Base-by-base conservation (phyloP, 257 asterid genomes). In the Salvia rosmarinus region DNA sequence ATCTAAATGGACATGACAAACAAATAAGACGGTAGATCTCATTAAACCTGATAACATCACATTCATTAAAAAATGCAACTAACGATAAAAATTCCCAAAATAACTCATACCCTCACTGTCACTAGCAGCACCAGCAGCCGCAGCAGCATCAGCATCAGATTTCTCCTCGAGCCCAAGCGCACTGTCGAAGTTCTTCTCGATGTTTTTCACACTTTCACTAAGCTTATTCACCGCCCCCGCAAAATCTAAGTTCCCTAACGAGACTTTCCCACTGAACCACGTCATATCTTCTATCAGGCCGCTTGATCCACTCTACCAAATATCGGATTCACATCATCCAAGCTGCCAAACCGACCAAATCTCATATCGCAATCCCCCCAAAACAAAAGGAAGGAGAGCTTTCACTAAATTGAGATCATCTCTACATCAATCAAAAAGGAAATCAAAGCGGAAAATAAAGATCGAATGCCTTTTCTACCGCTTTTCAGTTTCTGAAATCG, bases 111-210 rank as follows among this genome's bases (percentile, higher is more conserved):
- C 87, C 84, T 91, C 99, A 72, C 77, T 78, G 34, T 63, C 78
- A 73, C 84, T 83, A 30, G 56, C 73, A 40, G 77, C 23, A 51
- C 78, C 25, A 32, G 65, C 14, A 47, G 76, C 46, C 39, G 76
- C 40, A 52, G 78, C 16, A 35, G 56, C 40, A 39, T 75, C 47
- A 39, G 75, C 76, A 63, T 85, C 90, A 12, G 96, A 75, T 72
- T 88, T 85, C 83, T 88, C 99, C 68, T 95, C 97, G 17, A 95
- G 87, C 58, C 99, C 99, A 44, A 95, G 91, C 11, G 99, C 99
- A n/a, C 60, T 86, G 44, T 95, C 99, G 78, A 95, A 95, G 84
- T 92, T 95, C 84, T 95, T 91, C 86, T 91, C 99, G 8, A 95
- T 95, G 74, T 85, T 91, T 75, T 95, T 95, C 61, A 91, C 99